Evolutionary conservation across 192 early-diverging fungal genomes (phyloP).

Genomic region (Dispira parvispora): DNA sequence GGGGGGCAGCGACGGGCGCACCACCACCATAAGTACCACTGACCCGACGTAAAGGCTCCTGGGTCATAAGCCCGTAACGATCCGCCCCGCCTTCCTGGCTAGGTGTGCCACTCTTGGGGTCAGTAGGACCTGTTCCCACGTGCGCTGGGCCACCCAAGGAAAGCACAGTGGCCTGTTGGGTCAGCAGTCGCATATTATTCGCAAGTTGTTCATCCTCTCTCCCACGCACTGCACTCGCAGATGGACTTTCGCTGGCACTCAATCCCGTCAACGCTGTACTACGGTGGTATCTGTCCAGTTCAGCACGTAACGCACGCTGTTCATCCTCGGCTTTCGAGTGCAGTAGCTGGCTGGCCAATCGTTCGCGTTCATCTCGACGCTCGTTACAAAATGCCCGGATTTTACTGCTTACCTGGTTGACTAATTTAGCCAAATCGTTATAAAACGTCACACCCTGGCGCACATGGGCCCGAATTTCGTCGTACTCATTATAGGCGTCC

Average conservation of each 20-base stretch:
- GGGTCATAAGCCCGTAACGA: conserved; percentile 6
- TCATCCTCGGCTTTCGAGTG: conserved; percentile 33
- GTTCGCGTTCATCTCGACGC: conserved; percentile 32
- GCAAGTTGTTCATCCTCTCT: not conserved
- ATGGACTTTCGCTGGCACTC: not conserved
- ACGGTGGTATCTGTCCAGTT: conserved; percentile 30
- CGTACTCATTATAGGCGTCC: conserved; percentile 49
- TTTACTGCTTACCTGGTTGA: conserved; percentile 23
- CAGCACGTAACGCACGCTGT: conserved; percentile 37
- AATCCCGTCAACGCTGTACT: not conserved
- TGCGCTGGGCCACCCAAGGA: not conserved
- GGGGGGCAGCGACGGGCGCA: conserved; percentile 7
- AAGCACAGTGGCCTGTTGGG: conserved; percentile 3
- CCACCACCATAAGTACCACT: not conserved
- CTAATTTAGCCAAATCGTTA: conserved; percentile 29
- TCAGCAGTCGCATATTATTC: not conserved
- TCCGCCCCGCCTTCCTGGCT: not conserved
- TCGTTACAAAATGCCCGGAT: conserved; percentile 34
- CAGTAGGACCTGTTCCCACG: no score
- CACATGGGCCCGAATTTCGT: conserved; percentile 37
- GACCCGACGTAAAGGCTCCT: conserved; percentile 3
- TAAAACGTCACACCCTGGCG: conserved; percentile 44
- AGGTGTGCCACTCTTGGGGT: no score
- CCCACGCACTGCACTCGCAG: not conserved
- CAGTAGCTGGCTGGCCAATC: conserved; percentile 29